Conservation (phyloP, 2,329 filamentous ascomycete genomes). For the Colletotrichum simmondsii region DNA sequence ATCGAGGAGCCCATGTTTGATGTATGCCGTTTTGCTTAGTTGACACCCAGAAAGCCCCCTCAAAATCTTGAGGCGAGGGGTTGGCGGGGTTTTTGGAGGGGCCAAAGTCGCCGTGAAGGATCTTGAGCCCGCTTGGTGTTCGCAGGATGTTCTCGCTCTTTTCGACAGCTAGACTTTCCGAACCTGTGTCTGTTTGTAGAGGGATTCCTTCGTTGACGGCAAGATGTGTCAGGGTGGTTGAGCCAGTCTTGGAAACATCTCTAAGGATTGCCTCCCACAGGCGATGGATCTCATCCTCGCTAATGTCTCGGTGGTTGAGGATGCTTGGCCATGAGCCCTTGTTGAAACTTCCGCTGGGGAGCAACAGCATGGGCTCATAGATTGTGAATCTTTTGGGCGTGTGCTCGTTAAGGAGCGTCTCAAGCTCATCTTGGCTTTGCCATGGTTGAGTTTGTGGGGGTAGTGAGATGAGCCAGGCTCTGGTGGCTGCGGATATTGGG, state of each 20-base stretch:
- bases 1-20: constrained; percentile 88
- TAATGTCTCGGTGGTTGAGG: constrained; percentile 40
- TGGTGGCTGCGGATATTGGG: constrained; percentile 48
- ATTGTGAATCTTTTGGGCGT: constrained; percentile 69
- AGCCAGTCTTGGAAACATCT: constrained; percentile 54
- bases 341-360: constrained; percentile 69
- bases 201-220: constrained; percentile 73
- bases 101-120: constrained; percentile 82
- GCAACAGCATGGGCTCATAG: constrained; percentile 70
- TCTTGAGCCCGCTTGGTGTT: constrained; percentile 75
- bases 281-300: constrained; percentile 37
- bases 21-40: constrained; percentile 82
- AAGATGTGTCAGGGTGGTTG: constrained; percentile 62
- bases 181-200: constrained; percentile 42
- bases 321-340: constrained; percentile 51
- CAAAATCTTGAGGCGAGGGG: constrained; percentile 65
- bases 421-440: constrained; percentile 29
- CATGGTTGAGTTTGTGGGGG: constrained; percentile 33
- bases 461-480: constrained; percentile 45
- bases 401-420: constrained; percentile 48
- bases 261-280: constrained; percentile 64
- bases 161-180: constrained; percentile 1
- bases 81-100: constrained; percentile 44
- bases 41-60: constrained; percentile 79
- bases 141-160: constrained; percentile 75